Conservation (phyloP, 2,329 filamentous ascomycete genomes). For the Aspergillus tubingensis region DNA sequence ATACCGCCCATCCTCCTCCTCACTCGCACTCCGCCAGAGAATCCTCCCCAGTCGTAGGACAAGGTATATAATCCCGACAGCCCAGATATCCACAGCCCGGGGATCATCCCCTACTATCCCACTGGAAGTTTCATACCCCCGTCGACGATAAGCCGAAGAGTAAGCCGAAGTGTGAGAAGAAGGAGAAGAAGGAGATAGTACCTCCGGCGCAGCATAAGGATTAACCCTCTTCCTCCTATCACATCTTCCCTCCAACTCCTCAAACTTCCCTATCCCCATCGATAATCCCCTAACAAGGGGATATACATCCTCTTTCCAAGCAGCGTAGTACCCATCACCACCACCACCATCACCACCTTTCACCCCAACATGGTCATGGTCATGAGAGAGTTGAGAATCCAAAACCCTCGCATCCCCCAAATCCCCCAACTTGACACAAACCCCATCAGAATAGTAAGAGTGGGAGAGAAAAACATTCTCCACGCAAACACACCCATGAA, state of each 20-base stretch:
- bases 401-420: constrained; percentile 63
- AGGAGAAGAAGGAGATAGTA: not conserved
- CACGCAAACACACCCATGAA: constrained; percentile 91
- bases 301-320: not conserved
- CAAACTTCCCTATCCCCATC: not conserved
- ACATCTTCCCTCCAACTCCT: not conserved
- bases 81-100: constrained; percentile 31
- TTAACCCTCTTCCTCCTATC: constrained; percentile 61
- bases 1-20: constrained; percentile 28
- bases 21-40: constrained; percentile 29
- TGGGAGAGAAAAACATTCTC: constrained; percentile 80
- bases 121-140: not conserved
- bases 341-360: constrained; percentile 9
- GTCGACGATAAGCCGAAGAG: not conserved
- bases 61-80: constrained; percentile 32
- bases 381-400: not conserved
- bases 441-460: not conserved
- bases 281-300: not conserved
- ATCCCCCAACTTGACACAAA: constrained; percentile 85
- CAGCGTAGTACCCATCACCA: not conserved
- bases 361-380: too few relatives aligned
- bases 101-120: constrained; percentile 1
- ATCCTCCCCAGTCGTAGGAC: constrained; percentile 28
- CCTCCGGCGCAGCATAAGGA: constrained; percentile 82
- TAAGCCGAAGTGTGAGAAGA: not conserved